A percentile compares a stretch with the other conserved stretches of the same genome.
phyloP scores from a whole-genome alignment of 1,139 yeast genomes.

The Protomyces pachydermus region DNA sequence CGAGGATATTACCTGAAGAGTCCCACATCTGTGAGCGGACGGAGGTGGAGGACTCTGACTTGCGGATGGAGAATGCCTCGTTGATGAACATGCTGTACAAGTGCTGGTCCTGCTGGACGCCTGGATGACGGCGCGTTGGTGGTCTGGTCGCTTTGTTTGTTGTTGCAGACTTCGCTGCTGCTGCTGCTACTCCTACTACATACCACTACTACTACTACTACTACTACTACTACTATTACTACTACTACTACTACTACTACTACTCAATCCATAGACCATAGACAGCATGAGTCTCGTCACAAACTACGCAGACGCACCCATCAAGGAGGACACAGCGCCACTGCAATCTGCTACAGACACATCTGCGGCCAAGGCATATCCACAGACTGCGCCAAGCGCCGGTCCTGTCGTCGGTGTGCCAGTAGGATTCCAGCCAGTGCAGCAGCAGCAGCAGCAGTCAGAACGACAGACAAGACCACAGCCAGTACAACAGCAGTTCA shows the following conservation, averaged over 20 bases:
- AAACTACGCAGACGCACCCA: background rate
- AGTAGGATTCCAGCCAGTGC: background rate
- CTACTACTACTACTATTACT: too few species aligned
- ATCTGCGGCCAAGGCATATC: background rate
- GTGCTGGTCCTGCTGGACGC: too few species aligned
- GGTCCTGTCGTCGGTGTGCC: background rate
- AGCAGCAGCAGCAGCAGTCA: too few species aligned
- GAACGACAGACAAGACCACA: too few species aligned
- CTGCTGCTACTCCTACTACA: too few species aligned
- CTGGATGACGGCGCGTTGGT: too few species aligned
- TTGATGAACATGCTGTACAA: background rate
- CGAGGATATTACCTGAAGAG: conserved; percentile 9
- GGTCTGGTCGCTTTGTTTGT: too few species aligned
- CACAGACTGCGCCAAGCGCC: background rate
- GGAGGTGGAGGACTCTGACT: conserved; percentile 15
- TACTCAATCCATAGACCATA: too few species aligned
- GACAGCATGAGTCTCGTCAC: background rate
- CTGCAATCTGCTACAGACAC: background rate
- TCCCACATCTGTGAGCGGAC: conserved; percentile 23
- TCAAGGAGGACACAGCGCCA: background rate
- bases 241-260: too few species aligned
- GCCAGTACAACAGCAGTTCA: background rate
- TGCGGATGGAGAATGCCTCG: background rate
- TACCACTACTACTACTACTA: too few species aligned
- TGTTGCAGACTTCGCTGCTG: too few species aligned